phyloP scores from a whole-genome alignment of 371 early-diverging fungal genomes.

The Choanephora cucurbitarum region DNA sequence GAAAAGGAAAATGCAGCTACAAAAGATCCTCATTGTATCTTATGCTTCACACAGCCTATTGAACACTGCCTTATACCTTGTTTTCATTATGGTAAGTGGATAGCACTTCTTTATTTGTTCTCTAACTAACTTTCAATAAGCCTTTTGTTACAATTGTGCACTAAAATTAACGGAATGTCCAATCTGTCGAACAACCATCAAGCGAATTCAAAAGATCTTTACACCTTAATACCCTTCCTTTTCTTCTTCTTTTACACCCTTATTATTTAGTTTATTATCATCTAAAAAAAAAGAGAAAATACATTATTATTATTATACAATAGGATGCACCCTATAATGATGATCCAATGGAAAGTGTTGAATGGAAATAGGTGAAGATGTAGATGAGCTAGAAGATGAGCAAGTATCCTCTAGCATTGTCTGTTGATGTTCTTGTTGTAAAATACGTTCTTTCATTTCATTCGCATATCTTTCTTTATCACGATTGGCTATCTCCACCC shows the following conservation, averaged over 20 bases:
- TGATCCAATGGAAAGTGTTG: conserved; percentile 10
- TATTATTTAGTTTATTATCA: background rate
- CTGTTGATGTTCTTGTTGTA: conserved; percentile 20
- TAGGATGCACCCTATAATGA: conserved; percentile 27
- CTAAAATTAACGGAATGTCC: conserved; percentile 39
- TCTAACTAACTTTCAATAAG: conserved; percentile 16
- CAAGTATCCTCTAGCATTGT: conserved; percentile 1
- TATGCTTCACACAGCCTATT: conserved; percentile 38
- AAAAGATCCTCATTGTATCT: conserved; percentile 31
- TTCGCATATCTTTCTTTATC: conserved; percentile 77
- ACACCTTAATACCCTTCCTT: conserved; percentile 3
- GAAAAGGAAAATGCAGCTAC: conserved; percentile 3
- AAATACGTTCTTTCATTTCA: conserved; percentile 58
- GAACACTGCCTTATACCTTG: conserved; percentile 40
- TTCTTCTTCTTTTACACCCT: background rate
- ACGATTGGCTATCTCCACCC: conserved; percentile 61
- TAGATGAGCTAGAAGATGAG: conserved; percentile 3
- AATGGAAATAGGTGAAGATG: background rate
- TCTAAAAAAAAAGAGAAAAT: too few relatives aligned
- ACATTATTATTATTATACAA: conserved; percentile 2
- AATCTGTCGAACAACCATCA: conserved; percentile 33
- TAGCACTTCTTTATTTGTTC: too few relatives aligned
- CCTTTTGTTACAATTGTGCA: conserved; percentile 42
- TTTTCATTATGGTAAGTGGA: conserved; percentile 44
- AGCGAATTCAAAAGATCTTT: conserved; percentile 31